Evolutionary conservation across 768 basidiomycete species (phyloP).

Genomic region (Suillus spraguei): DNA sequence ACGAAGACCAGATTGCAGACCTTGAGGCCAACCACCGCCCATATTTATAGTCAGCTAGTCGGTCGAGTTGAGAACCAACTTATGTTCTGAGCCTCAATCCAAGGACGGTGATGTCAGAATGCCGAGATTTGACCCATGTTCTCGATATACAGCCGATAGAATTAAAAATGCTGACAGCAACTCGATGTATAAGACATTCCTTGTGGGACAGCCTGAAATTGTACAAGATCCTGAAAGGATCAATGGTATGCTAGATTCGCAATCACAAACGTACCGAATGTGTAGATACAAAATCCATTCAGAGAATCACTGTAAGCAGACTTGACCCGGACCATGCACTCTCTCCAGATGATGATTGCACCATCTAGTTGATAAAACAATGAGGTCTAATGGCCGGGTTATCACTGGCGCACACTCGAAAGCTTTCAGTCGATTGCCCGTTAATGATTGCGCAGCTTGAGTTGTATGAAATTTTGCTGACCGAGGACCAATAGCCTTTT

Average conservation of each 20-base stretch:
- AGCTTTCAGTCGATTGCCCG: background rate
- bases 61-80: background rate
- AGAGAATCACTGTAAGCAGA: background rate
- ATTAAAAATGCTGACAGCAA: background rate
- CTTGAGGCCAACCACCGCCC: background rate
- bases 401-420: background rate
- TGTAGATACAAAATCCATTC: background rate
- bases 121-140: background rate
- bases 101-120: slow-evolving; percentile 3
- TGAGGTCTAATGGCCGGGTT: background rate
- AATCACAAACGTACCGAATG: background rate
- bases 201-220: background rate
- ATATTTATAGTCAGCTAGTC: slow-evolving; percentile 1
- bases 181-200: background rate
- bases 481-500: background rate
- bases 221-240: background rate
- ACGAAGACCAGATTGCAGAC: background rate
- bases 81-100: background rate
- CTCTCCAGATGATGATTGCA: background rate
- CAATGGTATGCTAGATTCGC: slow-evolving; percentile 2
- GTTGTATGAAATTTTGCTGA: too few species aligned
- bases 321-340: background rate
- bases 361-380: background rate
- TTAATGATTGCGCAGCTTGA: background rate
- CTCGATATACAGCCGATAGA: background rate